Evolutionary conservation across 768 basidiomycete species (phyloP), one percentile per base, ranked within the genome.

Genomic region (Tulasnella sp.): DNA sequence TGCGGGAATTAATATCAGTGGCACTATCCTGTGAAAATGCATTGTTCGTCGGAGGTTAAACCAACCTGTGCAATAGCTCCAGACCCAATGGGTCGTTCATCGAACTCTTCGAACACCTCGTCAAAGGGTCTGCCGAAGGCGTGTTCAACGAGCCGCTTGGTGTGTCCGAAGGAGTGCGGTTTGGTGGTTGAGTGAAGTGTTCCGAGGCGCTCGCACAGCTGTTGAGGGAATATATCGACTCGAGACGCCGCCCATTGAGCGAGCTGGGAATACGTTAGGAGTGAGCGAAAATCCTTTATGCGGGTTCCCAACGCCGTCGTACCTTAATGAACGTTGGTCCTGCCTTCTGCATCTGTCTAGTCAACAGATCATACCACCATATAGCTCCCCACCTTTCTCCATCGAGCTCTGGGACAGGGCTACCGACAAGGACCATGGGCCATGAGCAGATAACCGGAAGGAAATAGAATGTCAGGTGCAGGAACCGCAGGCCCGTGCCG

Each of bases 231-330:
- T 3, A 99, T 87, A 84, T 99, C 98, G 55, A 92, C 93, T 46
- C 98, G 90, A 20, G 96, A 96, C 18, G 93, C 98, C 9, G 98
- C 98, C 98, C 98, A 99, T 88, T 99, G 98, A 5, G 95, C 93
- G 77, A 99, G 88, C 95, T 96, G 83, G 29, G 72, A 32, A 13
- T n/a, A 26, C 42, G 69, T 44, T 35, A 10, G 3, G 44, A 44
- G 44, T 44, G 44, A 44, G 44, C 11, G 13, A 13, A 16, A 13
- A 18, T 44, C 44, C 44, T 44, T 13, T 18, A 16, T 44, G 44
- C 44, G 16, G 44, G 15, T 18, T 18, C 44, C 13, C 44, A 16
- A 44, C 13, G 11, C 16, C 15, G 15, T 44, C 85, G 77, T 81
- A 93, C 95, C 90, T 99, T 99, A 84, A 94, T 94, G 84, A 99